phyloP scores from a whole-genome alignment of 1,284 basidiomycete genomes.

The Malassezia dermatis region DNA sequence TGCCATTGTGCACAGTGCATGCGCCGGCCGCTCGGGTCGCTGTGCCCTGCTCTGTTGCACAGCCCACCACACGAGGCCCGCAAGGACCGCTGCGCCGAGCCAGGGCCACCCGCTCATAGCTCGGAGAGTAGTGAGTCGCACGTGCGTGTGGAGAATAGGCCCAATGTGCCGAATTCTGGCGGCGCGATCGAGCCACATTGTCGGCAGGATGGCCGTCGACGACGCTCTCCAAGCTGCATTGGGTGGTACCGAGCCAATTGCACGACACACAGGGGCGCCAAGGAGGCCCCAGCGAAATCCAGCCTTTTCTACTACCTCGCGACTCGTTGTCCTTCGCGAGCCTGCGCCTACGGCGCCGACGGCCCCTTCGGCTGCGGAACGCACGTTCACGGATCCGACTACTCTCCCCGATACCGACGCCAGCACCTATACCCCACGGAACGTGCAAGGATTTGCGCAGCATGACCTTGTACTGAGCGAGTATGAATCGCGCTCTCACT shows the following conservation, averaged over 20 bases:
- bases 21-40: neutral
- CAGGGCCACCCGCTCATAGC: neutral
- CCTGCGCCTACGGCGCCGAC: neutral
- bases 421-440: neutral
- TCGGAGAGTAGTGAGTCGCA: neutral
- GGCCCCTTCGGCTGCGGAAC: neutral
- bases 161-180: neutral
- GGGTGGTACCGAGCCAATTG: neutral
- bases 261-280: neutral
- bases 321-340: constrained; percentile 6
- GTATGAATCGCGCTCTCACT: constrained; percentile 1
- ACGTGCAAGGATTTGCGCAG: neutral
- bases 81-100: neutral
- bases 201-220: neutral
- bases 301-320: constrained; percentile 1
- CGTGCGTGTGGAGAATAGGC: neutral
- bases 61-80: neutral
- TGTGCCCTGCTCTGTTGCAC: neutral
- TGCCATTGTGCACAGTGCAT: constrained; percentile 50
- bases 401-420: neutral
- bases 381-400: neutral
- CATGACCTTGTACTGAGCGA: constrained; percentile 1
- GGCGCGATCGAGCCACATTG: neutral
- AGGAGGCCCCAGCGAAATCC: neutral
- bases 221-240: neutral